Base-by-base conservation (phyloP, 495 filamentous ascomycete genomes). In the Amniculicola lignicola region DNA sequence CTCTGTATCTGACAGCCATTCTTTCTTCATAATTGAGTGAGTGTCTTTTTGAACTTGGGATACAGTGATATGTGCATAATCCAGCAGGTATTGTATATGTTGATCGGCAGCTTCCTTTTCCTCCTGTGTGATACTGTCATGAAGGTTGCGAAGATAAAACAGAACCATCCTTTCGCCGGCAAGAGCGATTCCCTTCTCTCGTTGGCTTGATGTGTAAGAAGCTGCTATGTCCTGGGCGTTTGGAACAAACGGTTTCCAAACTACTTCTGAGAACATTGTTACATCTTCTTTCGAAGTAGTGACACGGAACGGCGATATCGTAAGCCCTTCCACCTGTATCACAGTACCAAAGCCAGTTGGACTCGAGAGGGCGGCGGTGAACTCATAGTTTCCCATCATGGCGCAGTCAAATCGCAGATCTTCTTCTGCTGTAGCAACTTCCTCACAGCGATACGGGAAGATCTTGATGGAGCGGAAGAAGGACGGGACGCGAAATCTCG, bases 91-190 rank as follows among this genome's bases (percentile, higher is more conserved):
- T 24, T 25, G 16, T 21, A 53, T 5, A 39, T n/a, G 18, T 11
- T 14, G 3, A 2, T 39, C 31, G 9, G 19, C 5, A 3, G 29
- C n/a, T n/a, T n/a, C n/a, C n/a, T n/a, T n/a, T n/a, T n/a, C n/a
- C n/a, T 31, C 24, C 4, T 27, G n/a, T 16, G 44, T 4, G 9
- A 35, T 31, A 19, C 14, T 33, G n/a, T 14, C 21, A 22, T 35
- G 16, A 6, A 53, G 49, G n/a, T 11, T 53, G 12, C 49, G 49
- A 2, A 53, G 38, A 24, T 53, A 53, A 23, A 22, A 53, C 22
- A 53, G 15, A 4, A 22, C 27, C 4, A 43, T 24, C n/a, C 49
- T 35, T 21, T 53, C 49, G 3, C 3, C 2, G 11, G 12, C n/a
- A 9, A 18, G 6, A 29, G 38, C 23, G 12, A 35, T n/a, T 14